Percentiles rank a stretch among this genome's conserved stretches.
These are phyloP conservation scores for Tylopilus plumbeoviolaceoides DNA, from an alignment of 768 basidiomycete species.

Conservation along the genomic window DNA sequence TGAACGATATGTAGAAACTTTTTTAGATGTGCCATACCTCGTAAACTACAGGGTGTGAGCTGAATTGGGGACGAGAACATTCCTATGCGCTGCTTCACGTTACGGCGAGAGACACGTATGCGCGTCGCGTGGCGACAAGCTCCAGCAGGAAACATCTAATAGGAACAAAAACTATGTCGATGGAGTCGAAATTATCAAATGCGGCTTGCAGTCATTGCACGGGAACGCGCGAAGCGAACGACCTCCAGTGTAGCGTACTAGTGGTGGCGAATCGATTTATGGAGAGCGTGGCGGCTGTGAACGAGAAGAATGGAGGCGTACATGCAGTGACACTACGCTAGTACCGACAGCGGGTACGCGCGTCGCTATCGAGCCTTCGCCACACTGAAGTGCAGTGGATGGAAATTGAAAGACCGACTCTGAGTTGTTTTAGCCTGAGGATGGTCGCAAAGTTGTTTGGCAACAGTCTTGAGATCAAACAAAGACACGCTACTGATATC, in stretches of 20 bases:
- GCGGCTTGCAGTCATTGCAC: not conserved
- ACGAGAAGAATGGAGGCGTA: not conserved
- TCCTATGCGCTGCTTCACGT: no score
- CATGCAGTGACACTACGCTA: not conserved
- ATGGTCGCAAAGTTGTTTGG: constrained; percentile 22
- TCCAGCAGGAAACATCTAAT: not conserved
- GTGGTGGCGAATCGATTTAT: not conserved
- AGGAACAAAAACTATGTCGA: not conserved
- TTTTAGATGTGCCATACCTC: no score
- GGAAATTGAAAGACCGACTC: no score
- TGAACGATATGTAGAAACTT: no score
- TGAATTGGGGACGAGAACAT: not conserved
- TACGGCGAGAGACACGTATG: no score
- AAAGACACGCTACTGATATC: constrained; percentile 9
- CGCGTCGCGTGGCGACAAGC: no score
- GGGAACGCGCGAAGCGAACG: not conserved
- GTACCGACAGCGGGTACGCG: not conserved
- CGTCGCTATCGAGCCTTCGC: not conserved
- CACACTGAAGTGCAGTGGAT: not conserved
- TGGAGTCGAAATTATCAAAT: not conserved
- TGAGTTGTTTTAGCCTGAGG: no score
- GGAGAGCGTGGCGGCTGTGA: not conserved
- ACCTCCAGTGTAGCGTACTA: constrained; percentile 1
- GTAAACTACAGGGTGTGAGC: not conserved
- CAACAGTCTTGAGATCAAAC: constrained; percentile 24